A percentile compares a stretch with the other conserved stretches of the same genome.
Conservation (phyloP, 2,329 filamentous ascomycete species). For the Calonectria pseudoreteaudii region DNA sequence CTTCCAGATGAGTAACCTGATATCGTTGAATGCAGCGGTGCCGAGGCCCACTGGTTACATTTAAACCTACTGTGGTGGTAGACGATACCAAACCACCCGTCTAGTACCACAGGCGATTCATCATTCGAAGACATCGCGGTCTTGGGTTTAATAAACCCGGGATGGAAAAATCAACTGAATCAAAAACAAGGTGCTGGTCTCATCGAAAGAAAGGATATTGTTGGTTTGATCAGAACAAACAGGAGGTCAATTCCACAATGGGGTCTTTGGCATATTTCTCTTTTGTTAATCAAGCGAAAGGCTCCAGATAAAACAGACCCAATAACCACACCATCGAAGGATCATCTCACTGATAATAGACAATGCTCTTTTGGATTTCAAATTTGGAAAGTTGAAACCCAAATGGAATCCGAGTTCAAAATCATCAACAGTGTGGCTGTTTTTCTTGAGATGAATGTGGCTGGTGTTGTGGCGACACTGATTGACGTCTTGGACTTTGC, state of each 20-base stretch:
- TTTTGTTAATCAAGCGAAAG: neutral
- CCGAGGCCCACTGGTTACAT: no score
- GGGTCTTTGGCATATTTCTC: neutral
- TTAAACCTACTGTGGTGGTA: no score
- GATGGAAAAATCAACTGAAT: neutral
- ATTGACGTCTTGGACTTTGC: neutral
- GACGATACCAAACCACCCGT: no score
- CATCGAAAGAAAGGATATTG: constrained; percentile 8
- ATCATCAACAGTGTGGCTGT: neutral
- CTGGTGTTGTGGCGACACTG: constrained; percentile 4
- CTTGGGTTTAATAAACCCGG: neutral
- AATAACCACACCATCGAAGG: neutral
- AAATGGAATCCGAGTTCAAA: neutral
- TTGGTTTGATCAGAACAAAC: neutral
- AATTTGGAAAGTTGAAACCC: neutral
- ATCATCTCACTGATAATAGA: neutral
- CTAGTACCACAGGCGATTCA: no score
- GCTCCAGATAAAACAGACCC: neutral
- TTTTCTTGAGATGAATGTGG: constrained; percentile 7
- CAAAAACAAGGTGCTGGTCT: constrained; percentile 1
- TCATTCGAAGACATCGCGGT: no score
- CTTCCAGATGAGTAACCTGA: no score
- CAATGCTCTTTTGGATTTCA: neutral
- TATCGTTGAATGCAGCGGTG: no score
- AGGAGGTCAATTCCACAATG: neutral